Base-by-base conservation (phyloP, 768 basidiomycete species). In the Lyophyllum semitale region DNA sequence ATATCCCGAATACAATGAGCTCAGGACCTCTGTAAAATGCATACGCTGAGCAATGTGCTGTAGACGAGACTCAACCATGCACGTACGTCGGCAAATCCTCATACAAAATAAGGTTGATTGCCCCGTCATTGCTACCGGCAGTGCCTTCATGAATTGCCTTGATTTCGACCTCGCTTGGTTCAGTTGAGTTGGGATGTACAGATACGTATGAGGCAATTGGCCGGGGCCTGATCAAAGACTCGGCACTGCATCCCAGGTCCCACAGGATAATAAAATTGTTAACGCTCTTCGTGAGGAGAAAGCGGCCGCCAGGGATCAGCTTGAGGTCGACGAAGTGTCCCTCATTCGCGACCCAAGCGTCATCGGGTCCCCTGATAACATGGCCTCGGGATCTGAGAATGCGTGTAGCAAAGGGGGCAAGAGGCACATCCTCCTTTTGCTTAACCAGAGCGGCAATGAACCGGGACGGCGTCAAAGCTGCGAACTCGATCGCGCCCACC, bases 261-360 rank as follows among this genome's bases (percentile, higher is more conserved):
- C 68, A 70, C 17, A 72, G 40, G 23, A 59, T 54, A 9, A 67
- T 32, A 6, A 66, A 42, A 48, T 51, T 54, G 4, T 53, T 43
- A 25, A 41, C 40, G 8, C 60, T 48, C 8, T 60, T 51, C 1
- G 64, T 67, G 20, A 69, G 37, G n/a, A 70, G 64, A 54, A 62
- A 72, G 1, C 71, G 68, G 8, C 71, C 71, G 17, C 71, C 71
- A 8, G 71, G 67, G 27, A 72, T 56, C 26, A 72, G 57, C 43
- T 57, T 63, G n/a, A 65, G 42, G 27, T 40, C 35, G 6, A 25
- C 23, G 40, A 62, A 55, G 9, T 48, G 38, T 18, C 55, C 54
- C 9, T 48, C 42, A 48, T 47, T 38, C 17, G 17, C 33, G 8
- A 8, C 8, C 20, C 51, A 54, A 35, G 44, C 18, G 17, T 40